Evolutionary conservation across 257 asterid species (phyloP), one percentile per base, ranked within the genome.

Genomic region (Lycium barbarum): DNA sequence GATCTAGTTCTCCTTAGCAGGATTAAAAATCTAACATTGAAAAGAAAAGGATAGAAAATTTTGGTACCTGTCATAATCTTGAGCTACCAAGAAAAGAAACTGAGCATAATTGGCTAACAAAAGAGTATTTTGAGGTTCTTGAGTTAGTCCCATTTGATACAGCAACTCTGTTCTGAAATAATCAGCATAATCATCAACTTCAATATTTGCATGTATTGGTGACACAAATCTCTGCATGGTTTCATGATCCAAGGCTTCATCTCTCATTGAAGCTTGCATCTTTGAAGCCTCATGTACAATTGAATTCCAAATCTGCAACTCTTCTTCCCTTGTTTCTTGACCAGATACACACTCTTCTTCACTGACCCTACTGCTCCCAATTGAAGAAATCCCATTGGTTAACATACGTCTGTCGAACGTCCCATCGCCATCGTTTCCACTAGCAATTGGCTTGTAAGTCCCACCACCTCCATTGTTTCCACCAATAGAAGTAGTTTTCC

Each of bases 51-150:
- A 33, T 45, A 68, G 57, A 62, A 18, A 79, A 84, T 35, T 15
- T 35, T 58, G 65, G 58, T 93, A 97, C 99, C 99, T 95, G 95
- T 95, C 99, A 33, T 89, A 92, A 84, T 97, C 99, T 45, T 83
- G 94, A 63, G 86, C 87, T 1, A 94, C 95, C 33, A 95, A 83
- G 94, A 88, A 94, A 74, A 97, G 94, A 89, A 95, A 97, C 79
- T 95, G 99, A 72, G 99, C 99, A 84, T 89, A 97, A 90, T 97
- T 97, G 62, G 97, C 96, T 5, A 97, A 92, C 89, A 97, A 86
- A 51, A 97, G 97, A 49, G 97, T 73, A 84, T 90, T 95, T n/a
- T 87, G 83, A 33, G 99, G 99, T 68, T 94, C 97, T 83, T 82
- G 95, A 49, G 91, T 88, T 86, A 97, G 82, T 66, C 73, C 92